Base-by-base conservation (phyloP, 441 rosid species). In the Pelargonium australe region DNA sequence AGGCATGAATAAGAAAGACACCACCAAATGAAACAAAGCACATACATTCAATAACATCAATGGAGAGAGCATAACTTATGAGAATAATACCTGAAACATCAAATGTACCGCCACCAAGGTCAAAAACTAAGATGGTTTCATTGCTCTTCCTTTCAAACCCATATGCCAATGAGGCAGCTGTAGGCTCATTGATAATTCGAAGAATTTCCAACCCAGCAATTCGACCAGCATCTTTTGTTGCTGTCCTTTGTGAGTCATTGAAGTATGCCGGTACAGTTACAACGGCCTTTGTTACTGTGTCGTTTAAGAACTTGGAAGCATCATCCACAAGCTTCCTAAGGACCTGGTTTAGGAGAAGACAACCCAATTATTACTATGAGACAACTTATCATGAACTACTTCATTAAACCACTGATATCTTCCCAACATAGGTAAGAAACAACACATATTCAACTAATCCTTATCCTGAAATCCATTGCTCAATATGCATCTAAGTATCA, bases 241-340 rank as follows among this genome's bases (percentile, higher is more conserved):
- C 97, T 55, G 97, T 91, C 64, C 99, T 85, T 77, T 95, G 99
- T 0, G 99, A 95, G 72, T 90, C 99, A 70, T 95, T 95, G 74
- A 95, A 91, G 84, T 95, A 95, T 69, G 99, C 99, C 68, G 97
- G 97, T 3, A 95, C 97, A 7, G 99, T 91, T 8, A 95, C 85
- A 23, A 95, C 99, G 64, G 96, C 96, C 80, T 91, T 95, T 0
- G 96, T 87, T 66, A 94, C 99, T 75, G 89, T 85, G 43, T 94
- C 97, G 12, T 89, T 94, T 79, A 94, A 85, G 73, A 91, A 94
- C 67, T 91, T 94, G 0, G 97, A 94, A 1, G 99, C 99, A 86
- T 94, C 99, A 78, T 94, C 99, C 19, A 88, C 96, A 34, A 94
- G 97, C 77, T 94, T 94, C 75, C 99, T 89, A 84, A 94, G 81